Percentiles rank a stretch among this genome's conserved stretches.
phyloP scores from a whole-genome alignment of 805 yeast genomes.

The Myxozyma kluyveri region DNA sequence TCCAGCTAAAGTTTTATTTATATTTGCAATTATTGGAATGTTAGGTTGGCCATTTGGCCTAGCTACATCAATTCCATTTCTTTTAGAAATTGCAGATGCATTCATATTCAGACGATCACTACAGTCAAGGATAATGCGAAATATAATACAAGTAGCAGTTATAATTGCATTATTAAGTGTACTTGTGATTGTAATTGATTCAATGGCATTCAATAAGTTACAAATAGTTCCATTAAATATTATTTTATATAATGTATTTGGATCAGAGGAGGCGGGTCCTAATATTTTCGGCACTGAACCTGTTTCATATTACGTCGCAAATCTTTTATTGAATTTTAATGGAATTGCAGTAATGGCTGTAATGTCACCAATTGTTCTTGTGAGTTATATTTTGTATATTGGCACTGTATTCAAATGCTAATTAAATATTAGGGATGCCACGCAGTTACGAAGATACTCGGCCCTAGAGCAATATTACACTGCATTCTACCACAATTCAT shows the following conservation, averaged over 20 bases:
- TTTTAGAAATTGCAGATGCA: constrained; percentile 33
- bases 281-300: constrained; percentile 88
- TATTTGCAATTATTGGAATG: constrained; percentile 65
- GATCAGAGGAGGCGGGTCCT: constrained; percentile 74
- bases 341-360: constrained; percentile 38
- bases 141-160: constrained; percentile 21
- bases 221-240: constrained; percentile 74
- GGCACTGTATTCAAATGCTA: neutral
- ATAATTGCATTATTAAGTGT: constrained; percentile 10
- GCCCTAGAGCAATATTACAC: constrained; percentile 8
- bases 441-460: too few relatives aligned
- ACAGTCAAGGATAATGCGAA: constrained; percentile 9
- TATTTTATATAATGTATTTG: constrained; percentile 75
- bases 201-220: constrained; percentile 56
- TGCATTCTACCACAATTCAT: constrained; percentile 48
- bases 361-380: constrained; percentile 16
- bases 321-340: constrained; percentile 74
- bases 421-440: too few relatives aligned
- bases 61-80: constrained; percentile 61
- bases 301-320: constrained; percentile 63
- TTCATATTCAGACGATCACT: neutral
- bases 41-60: constrained; percentile 91
- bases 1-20: constrained; percentile 33
- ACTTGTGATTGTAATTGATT: constrained; percentile 50
- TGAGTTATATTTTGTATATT: constrained; percentile 22